Conservation (phyloP, 768 basidiomycete species). For the Dioszegia aurantiaca region DNA sequence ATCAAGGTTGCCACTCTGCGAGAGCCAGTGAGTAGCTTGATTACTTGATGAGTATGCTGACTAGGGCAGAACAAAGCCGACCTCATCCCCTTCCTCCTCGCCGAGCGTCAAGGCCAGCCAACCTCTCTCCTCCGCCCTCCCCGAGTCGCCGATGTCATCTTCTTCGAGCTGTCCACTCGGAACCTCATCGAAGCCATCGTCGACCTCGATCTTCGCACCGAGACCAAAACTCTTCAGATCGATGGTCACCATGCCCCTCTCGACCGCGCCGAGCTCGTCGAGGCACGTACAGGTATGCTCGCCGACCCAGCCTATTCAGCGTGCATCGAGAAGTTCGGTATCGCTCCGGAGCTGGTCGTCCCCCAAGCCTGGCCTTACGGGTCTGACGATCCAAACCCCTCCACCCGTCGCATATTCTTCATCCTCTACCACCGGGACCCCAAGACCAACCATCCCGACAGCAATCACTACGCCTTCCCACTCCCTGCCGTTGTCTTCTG, state of each 20-base stretch:
- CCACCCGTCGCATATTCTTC: slow-evolving; percentile 12
- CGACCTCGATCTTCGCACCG: slow-evolving; percentile 5
- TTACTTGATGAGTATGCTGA: background rate
- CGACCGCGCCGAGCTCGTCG: slow-evolving; percentile 6
- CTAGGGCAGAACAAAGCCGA: background rate
- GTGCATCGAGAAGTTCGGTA: slow-evolving; percentile 5
- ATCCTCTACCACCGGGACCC: slow-evolving; percentile 17
- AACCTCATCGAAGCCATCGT: slow-evolving; percentile 15
- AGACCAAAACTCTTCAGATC: slow-evolving; percentile 3
- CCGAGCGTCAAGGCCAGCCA: slow-evolving; percentile 10
- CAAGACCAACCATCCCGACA: slow-evolving; percentile 16
- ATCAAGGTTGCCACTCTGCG: slow-evolving; percentile 14
- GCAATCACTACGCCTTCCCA: slow-evolving; percentile 28
- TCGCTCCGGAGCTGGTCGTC: slow-evolving; percentile 2
- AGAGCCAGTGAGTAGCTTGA: background rate
- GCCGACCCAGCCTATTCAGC: background rate
- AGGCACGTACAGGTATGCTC: background rate
- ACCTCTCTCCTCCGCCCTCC: slow-evolving; percentile 6
- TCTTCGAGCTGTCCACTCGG: slow-evolving; percentile 13
- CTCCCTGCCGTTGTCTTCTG: slow-evolving; percentile 20
- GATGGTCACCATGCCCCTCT: slow-evolving; percentile 10
- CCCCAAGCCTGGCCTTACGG: slow-evolving; percentile 8
- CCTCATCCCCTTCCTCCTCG: slow-evolving; percentile 11
- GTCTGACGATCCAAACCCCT: slow-evolving; percentile 6
- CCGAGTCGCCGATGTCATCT: slow-evolving; percentile 15